A percentile compares a stretch with the other conserved stretches of the same genome.
phyloP scores from a whole-genome alignment of 306 rosid genomes.

The Cicer chorassanicum region DNA sequence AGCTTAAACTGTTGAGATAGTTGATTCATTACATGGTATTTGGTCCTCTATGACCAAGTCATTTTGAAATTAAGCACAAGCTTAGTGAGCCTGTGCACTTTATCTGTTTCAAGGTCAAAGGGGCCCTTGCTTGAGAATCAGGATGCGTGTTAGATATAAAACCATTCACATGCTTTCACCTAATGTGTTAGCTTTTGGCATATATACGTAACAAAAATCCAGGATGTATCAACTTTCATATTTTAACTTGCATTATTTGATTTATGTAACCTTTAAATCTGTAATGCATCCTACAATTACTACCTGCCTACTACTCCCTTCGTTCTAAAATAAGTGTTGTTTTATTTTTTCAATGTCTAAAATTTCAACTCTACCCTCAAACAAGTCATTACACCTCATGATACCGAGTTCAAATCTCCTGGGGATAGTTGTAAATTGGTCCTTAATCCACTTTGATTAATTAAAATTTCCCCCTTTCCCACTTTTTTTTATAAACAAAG shows the following conservation, averaged over 20 bases:
- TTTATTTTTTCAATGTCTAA: not conserved
- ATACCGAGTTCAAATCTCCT: too few relatives aligned
- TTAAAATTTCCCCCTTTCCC: too few relatives aligned
- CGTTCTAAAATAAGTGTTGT: not conserved
- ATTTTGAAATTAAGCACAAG: not conserved
- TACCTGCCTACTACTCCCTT: not conserved
- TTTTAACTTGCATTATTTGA: conserved; percentile 5
- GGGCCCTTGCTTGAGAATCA: not conserved
- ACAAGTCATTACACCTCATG: not conserved
- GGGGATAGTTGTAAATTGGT: too few relatives aligned
- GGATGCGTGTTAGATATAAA: not conserved
- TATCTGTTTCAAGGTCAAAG: not conserved
- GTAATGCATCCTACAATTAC: not conserved
- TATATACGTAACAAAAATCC: conserved; percentile 9
- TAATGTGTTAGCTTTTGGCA: conserved; percentile 5
- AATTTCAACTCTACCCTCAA: not conserved
- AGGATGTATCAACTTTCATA: conserved; percentile 14
- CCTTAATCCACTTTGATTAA: too few relatives aligned
- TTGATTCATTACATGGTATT: not conserved
- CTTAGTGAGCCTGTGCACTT: conserved; percentile 7
- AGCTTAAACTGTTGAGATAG: conserved; percentile 7
- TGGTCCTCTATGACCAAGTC: conserved; percentile 6
- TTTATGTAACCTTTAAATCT: conserved; percentile 13
- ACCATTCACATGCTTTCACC: conserved; percentile 1
- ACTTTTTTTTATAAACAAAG: not conserved